These are phyloP conservation scores for Fusarium tricinctum DNA, from an alignment of 2,329 filamentous ascomycete genomes.

Conservation along the genomic window DNA sequence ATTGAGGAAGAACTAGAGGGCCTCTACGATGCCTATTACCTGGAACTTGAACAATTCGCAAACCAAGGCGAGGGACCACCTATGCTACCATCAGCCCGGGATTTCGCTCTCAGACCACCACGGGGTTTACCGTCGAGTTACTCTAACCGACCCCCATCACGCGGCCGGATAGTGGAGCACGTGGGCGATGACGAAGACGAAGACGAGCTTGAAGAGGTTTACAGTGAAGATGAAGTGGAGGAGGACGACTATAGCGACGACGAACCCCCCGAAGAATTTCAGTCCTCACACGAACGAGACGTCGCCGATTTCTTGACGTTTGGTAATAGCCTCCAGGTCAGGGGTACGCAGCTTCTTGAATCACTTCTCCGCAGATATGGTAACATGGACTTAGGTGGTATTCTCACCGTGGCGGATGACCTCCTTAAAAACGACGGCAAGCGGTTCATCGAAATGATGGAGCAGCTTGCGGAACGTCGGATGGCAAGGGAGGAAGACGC, in stretches of 20 bases:
- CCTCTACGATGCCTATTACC: slow-evolving; percentile 97
- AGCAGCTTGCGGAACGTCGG: slow-evolving; percentile 94
- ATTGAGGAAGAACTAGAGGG: slow-evolving; percentile 99
- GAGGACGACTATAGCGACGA: slow-evolving; percentile 76
- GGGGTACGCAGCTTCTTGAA: slow-evolving; percentile 72
- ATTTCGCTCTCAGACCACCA: slow-evolving; percentile 72
- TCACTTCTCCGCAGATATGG: slow-evolving; percentile 61
- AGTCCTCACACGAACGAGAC: slow-evolving; percentile 72
- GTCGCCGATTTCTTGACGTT: slow-evolving; percentile 95
- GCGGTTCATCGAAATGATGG: slow-evolving; percentile 99
- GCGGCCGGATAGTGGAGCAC: slow-evolving; percentile 80
- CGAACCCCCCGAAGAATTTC: slow-evolving; percentile 77
- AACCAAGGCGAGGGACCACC: slow-evolving; percentile 81
- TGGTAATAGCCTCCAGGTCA: slow-evolving; percentile 95
- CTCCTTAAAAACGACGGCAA: slow-evolving; percentile 98
- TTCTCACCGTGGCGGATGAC: slow-evolving; percentile 98
- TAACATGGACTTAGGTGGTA: slow-evolving; percentile 80
- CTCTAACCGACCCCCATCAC: slow-evolving; percentile 77
- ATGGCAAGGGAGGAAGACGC: slow-evolving; percentile 98
- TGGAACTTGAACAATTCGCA: slow-evolving; percentile 97
- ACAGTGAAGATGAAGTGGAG: slow-evolving; percentile 67
- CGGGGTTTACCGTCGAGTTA: slow-evolving; percentile 71
- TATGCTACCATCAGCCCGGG: slow-evolving; percentile 64
- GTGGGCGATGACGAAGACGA: slow-evolving; percentile 69
- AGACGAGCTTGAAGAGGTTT: slow-evolving; percentile 66